Evolutionary conservation across 2,329 filamentous ascomycete species (phyloP).

Genomic region (Sclerotinia minor): DNA sequence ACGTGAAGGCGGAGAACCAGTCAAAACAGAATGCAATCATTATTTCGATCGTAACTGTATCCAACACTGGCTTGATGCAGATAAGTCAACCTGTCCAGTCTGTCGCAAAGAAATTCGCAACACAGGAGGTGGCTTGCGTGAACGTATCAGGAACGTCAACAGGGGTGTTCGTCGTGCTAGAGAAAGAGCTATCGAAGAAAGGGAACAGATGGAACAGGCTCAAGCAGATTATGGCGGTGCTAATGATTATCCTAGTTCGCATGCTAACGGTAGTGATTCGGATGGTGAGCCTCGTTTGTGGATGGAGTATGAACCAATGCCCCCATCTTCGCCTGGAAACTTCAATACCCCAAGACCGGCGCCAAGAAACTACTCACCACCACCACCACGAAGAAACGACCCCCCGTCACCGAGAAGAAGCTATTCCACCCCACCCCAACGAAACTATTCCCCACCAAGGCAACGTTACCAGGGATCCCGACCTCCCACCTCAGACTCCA

Average conservation of each 20-base stretch:
- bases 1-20: background rate
- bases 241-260: too few species aligned
- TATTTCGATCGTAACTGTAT: constrained; percentile 8
- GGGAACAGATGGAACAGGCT: constrained; percentile 11
- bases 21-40: constrained; percentile 7
- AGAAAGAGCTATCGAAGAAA: background rate
- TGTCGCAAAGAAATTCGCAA: background rate
- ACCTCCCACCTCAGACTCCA: too few species aligned
- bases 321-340: background rate
- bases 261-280: background rate
- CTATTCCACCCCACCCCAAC: background rate
- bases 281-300: background rate
- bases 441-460: background rate
- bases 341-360: background rate
- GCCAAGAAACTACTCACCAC: background rate
- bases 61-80: background rate
- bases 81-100: background rate
- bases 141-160: background rate
- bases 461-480: background rate
- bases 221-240: background rate
- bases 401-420: background rate
- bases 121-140: background rate
- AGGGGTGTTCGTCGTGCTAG: background rate
- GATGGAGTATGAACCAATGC: background rate
- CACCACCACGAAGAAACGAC: background rate